Conservation (phyloP, 1,284 basidiomycete genomes). For the Trametes sp. region DNA sequence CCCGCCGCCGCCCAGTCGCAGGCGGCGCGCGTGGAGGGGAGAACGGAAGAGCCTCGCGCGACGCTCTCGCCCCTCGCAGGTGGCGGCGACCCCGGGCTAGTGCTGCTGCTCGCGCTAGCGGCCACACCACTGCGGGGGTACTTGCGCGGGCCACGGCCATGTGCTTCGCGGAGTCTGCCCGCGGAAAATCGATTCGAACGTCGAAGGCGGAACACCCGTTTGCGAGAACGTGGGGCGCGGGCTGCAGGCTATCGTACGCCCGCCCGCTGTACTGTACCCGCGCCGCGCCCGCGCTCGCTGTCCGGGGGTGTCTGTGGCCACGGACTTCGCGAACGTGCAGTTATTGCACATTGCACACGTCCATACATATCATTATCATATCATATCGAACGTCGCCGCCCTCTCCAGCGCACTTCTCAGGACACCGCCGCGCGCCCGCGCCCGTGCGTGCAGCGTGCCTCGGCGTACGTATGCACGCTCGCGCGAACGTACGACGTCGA, state of each 20-base stretch:
- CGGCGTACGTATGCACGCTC: neutral
- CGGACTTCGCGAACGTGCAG: too few relatives aligned
- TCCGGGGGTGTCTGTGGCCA: too few relatives aligned
- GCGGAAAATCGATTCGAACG: constrained; percentile 12
- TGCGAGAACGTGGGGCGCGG: neutral
- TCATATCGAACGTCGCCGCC: neutral
- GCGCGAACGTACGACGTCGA: neutral
- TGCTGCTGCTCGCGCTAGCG: neutral
- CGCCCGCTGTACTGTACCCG: neutral
- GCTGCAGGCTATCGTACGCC: constrained; percentile 6
- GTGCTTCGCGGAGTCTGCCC: neutral
- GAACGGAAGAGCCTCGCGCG: constrained; percentile 5
- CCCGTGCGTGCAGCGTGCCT: too few relatives aligned
- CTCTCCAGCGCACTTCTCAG: neutral
- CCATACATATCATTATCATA: neutral
- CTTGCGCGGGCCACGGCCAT: neutral
- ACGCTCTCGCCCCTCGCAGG: neutral
- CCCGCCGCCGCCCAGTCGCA: neutral
- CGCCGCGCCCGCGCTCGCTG: neutral
- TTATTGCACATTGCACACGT: too few relatives aligned
- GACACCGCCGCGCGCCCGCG: neutral
- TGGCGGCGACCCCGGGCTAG: neutral
- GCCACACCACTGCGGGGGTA: constrained; percentile 13
- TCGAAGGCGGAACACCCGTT: neutral
- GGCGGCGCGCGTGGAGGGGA: neutral